These are phyloP conservation scores for Citrullus colocynthis DNA, from an alignment of 306 rosid species.

Conservation along the genomic window DNA sequence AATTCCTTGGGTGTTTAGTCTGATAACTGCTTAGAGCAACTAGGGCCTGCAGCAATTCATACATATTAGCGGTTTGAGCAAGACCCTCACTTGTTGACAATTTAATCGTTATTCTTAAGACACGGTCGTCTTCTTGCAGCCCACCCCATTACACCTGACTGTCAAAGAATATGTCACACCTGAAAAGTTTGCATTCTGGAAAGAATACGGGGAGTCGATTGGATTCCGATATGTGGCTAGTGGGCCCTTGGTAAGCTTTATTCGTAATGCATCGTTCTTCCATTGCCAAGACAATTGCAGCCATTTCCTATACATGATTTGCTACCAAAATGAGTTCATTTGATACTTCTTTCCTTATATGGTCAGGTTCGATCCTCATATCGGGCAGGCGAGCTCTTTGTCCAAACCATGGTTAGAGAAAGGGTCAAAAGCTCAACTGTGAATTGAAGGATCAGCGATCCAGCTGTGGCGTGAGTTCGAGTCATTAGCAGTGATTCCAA, in stretches of 20 bases:
- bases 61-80: not conserved
- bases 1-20: not conserved
- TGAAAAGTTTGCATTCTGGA: slow-evolving; percentile 83
- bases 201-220: slow-evolving; percentile 84
- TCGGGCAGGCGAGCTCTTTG: slow-evolving; percentile 95
- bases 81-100: not conserved
- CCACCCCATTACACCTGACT: slow-evolving; percentile 86
- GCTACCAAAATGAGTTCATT: not conserved
- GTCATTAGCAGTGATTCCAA: not conserved
- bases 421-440: slow-evolving; percentile 17
- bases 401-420: slow-evolving; percentile 69
- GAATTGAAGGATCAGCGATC: not conserved
- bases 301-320: not conserved
- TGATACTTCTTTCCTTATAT: not conserved
- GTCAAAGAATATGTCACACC: slow-evolving; percentile 87
- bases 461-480: not conserved
- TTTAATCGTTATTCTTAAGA: not conserved
- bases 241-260: slow-evolving; percentile 63
- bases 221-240: slow-evolving; percentile 95
- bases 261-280: not conserved
- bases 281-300: not conserved
- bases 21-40: not conserved
- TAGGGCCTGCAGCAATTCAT: not conserved
- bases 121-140: slow-evolving; percentile 41
- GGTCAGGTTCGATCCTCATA: slow-evolving; percentile 83